phyloP scores from a whole-genome alignment of 2,329 filamentous ascomycete genomes.

The Fusarium haematococcum region DNA sequence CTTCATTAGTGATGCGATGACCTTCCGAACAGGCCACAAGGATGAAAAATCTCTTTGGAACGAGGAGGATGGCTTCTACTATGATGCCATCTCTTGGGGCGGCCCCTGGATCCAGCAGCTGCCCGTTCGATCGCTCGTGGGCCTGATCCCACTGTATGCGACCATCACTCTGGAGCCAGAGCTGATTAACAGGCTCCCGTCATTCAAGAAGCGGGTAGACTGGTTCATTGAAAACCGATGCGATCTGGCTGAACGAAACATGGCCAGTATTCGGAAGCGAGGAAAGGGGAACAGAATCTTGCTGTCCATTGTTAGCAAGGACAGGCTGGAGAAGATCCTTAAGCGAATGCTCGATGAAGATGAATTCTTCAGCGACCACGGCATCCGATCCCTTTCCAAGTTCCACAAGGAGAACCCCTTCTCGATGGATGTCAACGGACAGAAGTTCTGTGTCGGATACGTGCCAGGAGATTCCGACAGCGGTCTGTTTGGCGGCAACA shows the following conservation, averaged over 20 bases:
- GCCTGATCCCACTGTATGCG: conserved; percentile 92
- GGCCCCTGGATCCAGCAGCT: conserved; percentile 94
- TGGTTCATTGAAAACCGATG: conserved; percentile 93
- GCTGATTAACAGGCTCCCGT: conserved; percentile 89
- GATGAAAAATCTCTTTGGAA: conserved; percentile 93
- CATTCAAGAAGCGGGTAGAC: conserved; percentile 91
- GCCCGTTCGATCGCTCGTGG: conserved; percentile 90
- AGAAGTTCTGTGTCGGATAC: conserved; percentile 88
- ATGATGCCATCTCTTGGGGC: conserved; percentile 97
- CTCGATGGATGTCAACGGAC: conserved; percentile 95
- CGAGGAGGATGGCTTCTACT: conserved; percentile 96
- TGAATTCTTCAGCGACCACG: conserved; percentile 91
- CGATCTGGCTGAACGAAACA: conserved; percentile 91
- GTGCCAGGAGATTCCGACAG: conserved; percentile 97
- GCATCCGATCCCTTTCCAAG: conserved; percentile 92
- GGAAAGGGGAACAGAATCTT: conserved; percentile 91
- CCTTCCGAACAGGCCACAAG: conserved; percentile 76
- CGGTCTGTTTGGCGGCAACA: conserved; percentile 95
- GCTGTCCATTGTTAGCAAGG: conserved; percentile 90
- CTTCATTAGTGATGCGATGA: conserved; percentile 98
- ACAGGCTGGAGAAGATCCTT: conserved; percentile 89
- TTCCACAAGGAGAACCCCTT: conserved; percentile 90
- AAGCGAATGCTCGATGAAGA: conserved; percentile 93
- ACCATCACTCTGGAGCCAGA: conserved; percentile 94
- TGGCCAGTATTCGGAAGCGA: conserved; percentile 90